Conservation (phyloP, 768 basidiomycete genomes). For the Suillus cothurnatus region DNA sequence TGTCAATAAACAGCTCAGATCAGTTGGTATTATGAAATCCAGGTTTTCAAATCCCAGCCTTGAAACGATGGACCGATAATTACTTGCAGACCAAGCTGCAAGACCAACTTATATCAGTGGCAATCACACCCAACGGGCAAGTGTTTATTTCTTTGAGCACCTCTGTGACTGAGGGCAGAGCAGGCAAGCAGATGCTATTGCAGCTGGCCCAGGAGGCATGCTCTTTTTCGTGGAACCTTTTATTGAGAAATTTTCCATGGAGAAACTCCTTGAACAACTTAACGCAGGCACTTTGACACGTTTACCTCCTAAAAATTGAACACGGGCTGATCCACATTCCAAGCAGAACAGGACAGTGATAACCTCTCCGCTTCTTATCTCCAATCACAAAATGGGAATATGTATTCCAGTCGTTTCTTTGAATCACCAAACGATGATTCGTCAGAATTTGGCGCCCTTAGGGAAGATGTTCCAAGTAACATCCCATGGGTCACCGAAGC, state of each 20-base stretch:
- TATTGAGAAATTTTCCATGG: constrained; percentile 68
- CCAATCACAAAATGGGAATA: constrained; percentile 91
- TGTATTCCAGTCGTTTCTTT: constrained; percentile 56
- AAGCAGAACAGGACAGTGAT: constrained; percentile 5
- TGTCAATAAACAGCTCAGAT: background rate
- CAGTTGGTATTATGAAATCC: constrained; percentile 7
- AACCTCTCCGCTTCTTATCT: constrained; percentile 61
- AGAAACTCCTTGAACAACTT: constrained; percentile 48
- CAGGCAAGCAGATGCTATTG: constrained; percentile 80
- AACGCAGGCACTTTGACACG: constrained; percentile 34
- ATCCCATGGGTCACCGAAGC: constrained; percentile 78
- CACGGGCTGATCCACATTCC: constrained; percentile 1
- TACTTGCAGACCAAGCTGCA: constrained; percentile 63
- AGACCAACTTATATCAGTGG: constrained; percentile 61
- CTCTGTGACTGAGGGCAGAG: background rate
- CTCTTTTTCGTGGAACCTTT: constrained; percentile 79
- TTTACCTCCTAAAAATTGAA: background rate
- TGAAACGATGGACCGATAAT: constrained; percentile 63
- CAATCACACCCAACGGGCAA: constrained; percentile 85
- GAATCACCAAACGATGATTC: constrained; percentile 30
- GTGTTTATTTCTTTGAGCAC: constrained; percentile 14
- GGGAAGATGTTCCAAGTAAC: constrained; percentile 66
- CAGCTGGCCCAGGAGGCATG: constrained; percentile 49
- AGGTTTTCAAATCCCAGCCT: constrained; percentile 53
- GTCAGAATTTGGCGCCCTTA: constrained; percentile 67